Percentiles rank a stretch among this genome's conserved stretches.
Conservation (phyloP, 352 stramenopile species). For the Thraustotheca clavata region DNA sequence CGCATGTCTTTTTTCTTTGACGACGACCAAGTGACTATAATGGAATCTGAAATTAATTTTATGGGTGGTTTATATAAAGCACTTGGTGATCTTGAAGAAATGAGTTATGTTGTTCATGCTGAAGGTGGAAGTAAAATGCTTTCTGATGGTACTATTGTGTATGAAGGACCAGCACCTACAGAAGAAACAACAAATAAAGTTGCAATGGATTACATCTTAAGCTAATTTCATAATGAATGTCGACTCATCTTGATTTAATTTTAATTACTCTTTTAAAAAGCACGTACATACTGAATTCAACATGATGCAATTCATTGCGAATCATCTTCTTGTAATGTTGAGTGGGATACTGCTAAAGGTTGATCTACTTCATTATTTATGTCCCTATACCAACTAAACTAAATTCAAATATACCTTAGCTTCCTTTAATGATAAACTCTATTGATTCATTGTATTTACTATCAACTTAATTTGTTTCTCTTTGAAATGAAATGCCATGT, state of each 20-base stretch:
- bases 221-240: background rate
- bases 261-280: too few species aligned
- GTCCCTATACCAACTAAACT: background rate
- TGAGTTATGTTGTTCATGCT: background rate
- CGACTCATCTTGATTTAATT: too few species aligned
- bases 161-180: background rate
- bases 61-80: background rate
- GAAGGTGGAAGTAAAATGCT: conserved; percentile 1
- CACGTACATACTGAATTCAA: background rate
- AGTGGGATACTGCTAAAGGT: background rate
- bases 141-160: background rate
- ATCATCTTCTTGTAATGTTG: background rate
- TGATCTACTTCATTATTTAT: background rate
- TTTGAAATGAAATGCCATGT: background rate
- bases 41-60: conserved; percentile 16
- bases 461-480: background rate
- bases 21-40: conserved; percentile 10
- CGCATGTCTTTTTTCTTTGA: conserved; percentile 20
- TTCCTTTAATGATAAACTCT: background rate
- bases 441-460: background rate
- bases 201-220: background rate
- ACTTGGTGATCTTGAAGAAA: background rate
- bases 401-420: background rate
- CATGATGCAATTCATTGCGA: background rate
- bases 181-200: background rate